Evolutionary conservation across 768 basidiomycete genomes (phyloP).

Genomic region (Galerina sulciceps): DNA sequence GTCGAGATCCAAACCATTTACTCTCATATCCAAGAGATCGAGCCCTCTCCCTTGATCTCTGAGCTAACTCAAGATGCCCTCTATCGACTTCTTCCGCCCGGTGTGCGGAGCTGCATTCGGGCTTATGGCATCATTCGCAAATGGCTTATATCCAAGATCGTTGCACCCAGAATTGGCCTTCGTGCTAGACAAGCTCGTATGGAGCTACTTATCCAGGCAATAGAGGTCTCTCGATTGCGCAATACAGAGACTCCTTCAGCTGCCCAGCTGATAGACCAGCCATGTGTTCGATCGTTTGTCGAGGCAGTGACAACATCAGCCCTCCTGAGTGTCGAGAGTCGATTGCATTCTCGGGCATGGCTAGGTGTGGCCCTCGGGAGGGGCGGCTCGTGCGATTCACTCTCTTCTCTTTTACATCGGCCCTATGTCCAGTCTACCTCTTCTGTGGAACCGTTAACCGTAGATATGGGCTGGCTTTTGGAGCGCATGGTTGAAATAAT

Average conservation of each 20-base stretch:
- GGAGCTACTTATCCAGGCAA: conserved; percentile 70
- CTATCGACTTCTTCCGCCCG: conserved; percentile 76
- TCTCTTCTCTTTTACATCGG: conserved; percentile 57
- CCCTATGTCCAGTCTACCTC: conserved; percentile 48
- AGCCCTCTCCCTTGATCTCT: conserved; percentile 72
- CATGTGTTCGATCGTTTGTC: conserved; percentile 78
- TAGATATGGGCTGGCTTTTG: conserved; percentile 83
- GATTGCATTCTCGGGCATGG: conserved; percentile 82
- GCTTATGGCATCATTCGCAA: conserved; percentile 79
- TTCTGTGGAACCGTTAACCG: conserved; percentile 58
- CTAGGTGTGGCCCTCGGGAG: conserved; percentile 68
- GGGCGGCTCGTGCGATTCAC: conserved; percentile 63
- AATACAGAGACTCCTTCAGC: conserved; percentile 48
- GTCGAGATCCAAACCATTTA: conserved; percentile 84
- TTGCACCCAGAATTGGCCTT: conserved; percentile 65
- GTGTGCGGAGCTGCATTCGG: conserved; percentile 75
- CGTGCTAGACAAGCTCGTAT: conserved; percentile 71
- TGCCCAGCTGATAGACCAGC: conserved; percentile 51
- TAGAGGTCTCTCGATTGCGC: conserved; percentile 75
- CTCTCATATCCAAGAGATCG: conserved; percentile 71
- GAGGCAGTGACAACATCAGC: conserved; percentile 80
- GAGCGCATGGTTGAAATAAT: conserved; percentile 84
- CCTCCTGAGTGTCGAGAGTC: conserved; percentile 76
- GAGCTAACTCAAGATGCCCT: conserved; percentile 72
- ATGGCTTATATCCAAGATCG: conserved; percentile 76